A percentile compares a stretch with the other conserved stretches of the same genome.
These are phyloP conservation scores for Cercospora sp. DNA, from an alignment of 2,329 filamentous ascomycete species.

Conservation along the genomic window DNA sequence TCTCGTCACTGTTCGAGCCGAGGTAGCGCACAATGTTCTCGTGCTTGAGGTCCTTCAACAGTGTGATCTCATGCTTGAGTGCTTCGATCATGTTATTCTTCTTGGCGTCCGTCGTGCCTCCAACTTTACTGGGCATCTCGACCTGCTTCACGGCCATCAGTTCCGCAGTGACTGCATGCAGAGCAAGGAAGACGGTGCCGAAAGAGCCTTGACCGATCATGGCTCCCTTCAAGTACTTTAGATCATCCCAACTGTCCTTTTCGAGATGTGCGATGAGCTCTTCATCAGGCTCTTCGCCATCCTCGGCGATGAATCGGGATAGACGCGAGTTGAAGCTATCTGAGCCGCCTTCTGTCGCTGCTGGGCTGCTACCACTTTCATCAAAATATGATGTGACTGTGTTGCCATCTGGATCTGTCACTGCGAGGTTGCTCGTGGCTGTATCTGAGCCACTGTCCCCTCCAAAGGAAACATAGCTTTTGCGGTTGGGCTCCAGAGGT, in stretches of 20 bases:
- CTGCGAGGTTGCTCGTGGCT: slow-evolving; percentile 67
- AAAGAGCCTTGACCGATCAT: slow-evolving; percentile 97
- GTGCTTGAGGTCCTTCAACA: slow-evolving; percentile 91
- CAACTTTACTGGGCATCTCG: slow-evolving; percentile 79
- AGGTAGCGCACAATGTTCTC: slow-evolving; percentile 98
- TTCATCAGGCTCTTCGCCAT: slow-evolving; percentile 88
- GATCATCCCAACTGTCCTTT: slow-evolving; percentile 91
- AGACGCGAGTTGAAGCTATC: slow-evolving; percentile 81
- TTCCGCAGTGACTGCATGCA: slow-evolving; percentile 94
- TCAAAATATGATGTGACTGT: slow-evolving; percentile 78
- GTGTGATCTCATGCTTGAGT: slow-evolving; percentile 91
- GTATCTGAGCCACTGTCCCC: slow-evolving; percentile 67
- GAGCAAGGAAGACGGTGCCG: slow-evolving; percentile 88
- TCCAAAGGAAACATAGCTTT: slow-evolving; percentile 90
- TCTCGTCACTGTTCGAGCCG: slow-evolving; percentile 86
- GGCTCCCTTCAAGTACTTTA: slow-evolving; percentile 99
- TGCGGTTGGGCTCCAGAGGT: slow-evolving; percentile 80
- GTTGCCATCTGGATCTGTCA: slow-evolving; percentile 76
- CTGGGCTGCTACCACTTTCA: slow-evolving; percentile 68
- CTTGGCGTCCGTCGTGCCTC: slow-evolving; percentile 75
- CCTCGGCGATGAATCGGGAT: slow-evolving; percentile 80
- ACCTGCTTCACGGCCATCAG: slow-evolving; percentile 98
- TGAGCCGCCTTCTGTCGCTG: slow-evolving; percentile 48
- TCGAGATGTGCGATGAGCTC: slow-evolving; percentile 87
- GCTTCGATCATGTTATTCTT: slow-evolving; percentile 99